Evolutionary conservation across 345 rosid species (phyloP).

Genomic region (Noccaea caerulescens): DNA sequence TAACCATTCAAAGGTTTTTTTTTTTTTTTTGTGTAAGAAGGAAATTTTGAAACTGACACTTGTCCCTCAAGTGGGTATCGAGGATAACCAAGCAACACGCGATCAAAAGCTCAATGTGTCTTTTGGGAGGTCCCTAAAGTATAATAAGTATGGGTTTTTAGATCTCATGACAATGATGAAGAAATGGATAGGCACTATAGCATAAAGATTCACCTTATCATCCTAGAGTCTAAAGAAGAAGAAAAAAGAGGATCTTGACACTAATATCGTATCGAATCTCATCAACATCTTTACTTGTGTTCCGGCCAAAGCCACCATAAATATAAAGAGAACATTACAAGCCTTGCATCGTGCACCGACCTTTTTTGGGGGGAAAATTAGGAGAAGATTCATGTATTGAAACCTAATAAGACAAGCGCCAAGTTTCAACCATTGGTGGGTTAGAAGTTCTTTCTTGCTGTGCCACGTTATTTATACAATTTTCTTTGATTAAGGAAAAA

Average conservation of each 20-base stretch:
- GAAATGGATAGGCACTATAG: conserved; percentile 49
- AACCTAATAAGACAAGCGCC: conserved; percentile 39
- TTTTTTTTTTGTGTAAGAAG: neutral
- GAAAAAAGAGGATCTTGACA: conserved; percentile 34
- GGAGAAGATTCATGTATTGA: conserved; percentile 32
- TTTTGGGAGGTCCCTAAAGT: conserved; percentile 37
- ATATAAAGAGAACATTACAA: conserved; percentile 27
- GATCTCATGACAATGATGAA: conserved; percentile 35
- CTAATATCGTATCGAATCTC: conserved; percentile 38
- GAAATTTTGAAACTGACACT: conserved; percentile 28
- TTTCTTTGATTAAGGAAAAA: neutral
- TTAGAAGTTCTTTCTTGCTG: conserved; percentile 29
- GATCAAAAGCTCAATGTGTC: conserved; percentile 33
- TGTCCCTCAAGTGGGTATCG: conserved; percentile 37
- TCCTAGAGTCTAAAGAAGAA: conserved; percentile 27
- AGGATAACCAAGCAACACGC: conserved; percentile 42
- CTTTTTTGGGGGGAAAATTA: conserved; percentile 1
- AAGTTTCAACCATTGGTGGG: conserved; percentile 23
- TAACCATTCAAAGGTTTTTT: conserved; percentile 1
- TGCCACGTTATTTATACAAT: conserved; percentile 11
- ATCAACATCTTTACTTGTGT: conserved; percentile 35
- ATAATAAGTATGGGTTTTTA: conserved; percentile 38
- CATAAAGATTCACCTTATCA: conserved; percentile 47
- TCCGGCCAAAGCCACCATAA: conserved; percentile 34
- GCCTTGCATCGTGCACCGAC: conserved; percentile 46